phyloP scores from a whole-genome alignment of 140 eudicot genomes.

The Eryngium alpinum region DNA sequence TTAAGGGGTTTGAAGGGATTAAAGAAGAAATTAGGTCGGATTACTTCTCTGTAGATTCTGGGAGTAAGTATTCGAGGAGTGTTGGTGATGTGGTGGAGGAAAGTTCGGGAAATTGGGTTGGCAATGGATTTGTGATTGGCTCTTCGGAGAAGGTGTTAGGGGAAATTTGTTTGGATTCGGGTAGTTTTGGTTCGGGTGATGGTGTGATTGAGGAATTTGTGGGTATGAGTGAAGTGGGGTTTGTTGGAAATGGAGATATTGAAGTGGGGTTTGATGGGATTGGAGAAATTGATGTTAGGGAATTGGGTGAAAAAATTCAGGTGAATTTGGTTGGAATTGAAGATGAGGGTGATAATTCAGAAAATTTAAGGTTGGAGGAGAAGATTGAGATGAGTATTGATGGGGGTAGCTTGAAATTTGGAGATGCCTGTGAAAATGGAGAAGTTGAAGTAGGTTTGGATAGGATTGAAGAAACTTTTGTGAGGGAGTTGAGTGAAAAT shows the following conservation, averaged over 20 bases:
- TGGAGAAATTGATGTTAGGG: constrained; percentile 22
- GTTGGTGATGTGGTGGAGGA: constrained; percentile 31
- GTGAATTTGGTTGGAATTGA: constrained; percentile 6
- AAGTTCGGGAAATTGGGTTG: constrained; percentile 53
- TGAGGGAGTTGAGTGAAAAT: constrained; percentile 9
- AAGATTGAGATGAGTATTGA: too few species aligned
- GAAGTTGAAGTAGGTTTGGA: constrained; percentile 7
- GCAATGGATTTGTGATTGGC: constrained; percentile 41
- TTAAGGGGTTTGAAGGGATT: constrained; percentile 29
- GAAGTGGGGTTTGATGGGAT: constrained; percentile 39
- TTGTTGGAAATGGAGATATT: constrained; percentile 23
- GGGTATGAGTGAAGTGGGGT: constrained; percentile 21
- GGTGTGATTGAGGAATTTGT: constrained; percentile 30
- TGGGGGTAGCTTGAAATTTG: too few species aligned
- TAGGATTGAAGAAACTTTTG: not conserved
- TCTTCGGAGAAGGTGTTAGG: constrained; percentile 28
- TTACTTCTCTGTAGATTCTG: constrained; percentile 65
- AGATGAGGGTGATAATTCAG: constrained; percentile 10
- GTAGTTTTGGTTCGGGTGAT: constrained; percentile 45
- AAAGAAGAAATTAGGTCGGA: constrained; percentile 41
- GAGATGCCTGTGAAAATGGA: constrained; percentile 23
- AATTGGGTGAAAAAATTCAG: constrained; percentile 18
- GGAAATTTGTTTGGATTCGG: constrained; percentile 49
- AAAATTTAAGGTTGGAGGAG: too few species aligned
- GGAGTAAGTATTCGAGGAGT: constrained; percentile 7